Evolutionary conservation across 306 rosid genomes (phyloP).

Genomic region (Vigna angularis): DNA sequence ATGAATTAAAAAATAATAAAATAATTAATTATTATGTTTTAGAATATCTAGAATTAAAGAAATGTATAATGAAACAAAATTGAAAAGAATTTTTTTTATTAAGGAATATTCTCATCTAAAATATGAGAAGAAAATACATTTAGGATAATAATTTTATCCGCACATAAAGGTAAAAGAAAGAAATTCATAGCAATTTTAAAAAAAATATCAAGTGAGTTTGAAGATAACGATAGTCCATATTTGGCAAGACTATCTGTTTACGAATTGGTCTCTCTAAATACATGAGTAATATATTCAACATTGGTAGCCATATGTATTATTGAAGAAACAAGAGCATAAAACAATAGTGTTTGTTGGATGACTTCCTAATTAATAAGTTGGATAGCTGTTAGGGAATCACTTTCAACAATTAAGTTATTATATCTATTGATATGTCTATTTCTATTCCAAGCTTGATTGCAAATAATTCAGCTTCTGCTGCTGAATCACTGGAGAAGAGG

Average conservation of each 20-base stretch:
- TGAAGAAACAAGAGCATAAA: neutral
- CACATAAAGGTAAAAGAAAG: rapidly evolving
- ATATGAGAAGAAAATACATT: no score
- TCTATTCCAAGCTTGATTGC: no score
- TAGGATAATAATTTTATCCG: neutral
- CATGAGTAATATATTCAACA: neutral
- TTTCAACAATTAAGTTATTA: neutral
- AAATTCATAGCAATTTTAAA: neutral
- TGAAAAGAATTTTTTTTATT: no score
- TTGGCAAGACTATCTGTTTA: neutral
- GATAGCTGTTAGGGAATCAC: neutral
- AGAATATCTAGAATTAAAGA: no score
- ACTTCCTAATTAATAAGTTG: neutral
- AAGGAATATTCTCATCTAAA: no score
- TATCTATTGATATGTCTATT: no score
- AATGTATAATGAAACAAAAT: no score
- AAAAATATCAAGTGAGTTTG: rapidly evolving
- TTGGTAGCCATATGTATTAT: neutral
- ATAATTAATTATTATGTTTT: no score
- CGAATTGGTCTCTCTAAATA: neutral
- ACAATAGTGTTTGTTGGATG: neutral
- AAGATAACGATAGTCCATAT: neutral
- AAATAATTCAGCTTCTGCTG: no score
- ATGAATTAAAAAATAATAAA: no score
- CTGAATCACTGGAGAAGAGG: neutral